Evolutionary conservation across 2,329 filamentous ascomycete genomes (phyloP).

Genomic region (Dothideomycetes sp.): DNA sequence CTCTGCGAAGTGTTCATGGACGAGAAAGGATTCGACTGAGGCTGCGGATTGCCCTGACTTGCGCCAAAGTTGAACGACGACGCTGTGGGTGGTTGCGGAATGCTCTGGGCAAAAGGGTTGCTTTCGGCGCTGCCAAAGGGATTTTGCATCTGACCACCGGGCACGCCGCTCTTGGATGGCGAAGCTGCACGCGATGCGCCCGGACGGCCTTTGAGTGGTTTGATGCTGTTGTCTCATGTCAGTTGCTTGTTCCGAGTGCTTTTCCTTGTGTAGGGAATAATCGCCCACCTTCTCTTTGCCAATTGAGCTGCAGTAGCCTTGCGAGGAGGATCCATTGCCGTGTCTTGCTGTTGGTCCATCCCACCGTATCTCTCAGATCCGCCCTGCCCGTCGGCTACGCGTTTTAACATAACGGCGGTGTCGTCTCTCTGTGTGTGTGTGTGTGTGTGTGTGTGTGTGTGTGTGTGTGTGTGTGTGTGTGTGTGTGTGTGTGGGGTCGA

Average conservation of each 20-base stretch:
- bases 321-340: constrained; percentile 14
- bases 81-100: constrained; percentile 1
- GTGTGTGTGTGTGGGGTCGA: background rate
- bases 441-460: background rate
- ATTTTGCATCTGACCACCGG: background rate
- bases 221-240: constrained; percentile 9
- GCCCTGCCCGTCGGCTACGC: constrained; percentile 15
- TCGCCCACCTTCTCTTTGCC: constrained; percentile 16
- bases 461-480: too few relatives aligned
- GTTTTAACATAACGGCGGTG: constrained; percentile 15
- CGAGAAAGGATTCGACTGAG: constrained; percentile 5
- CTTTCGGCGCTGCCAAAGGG: constrained; percentile 4
- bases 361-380: constrained; percentile 15
- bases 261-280: background rate
- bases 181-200: constrained; percentile 4
- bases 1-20: constrained; percentile 3
- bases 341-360: constrained; percentile 3
- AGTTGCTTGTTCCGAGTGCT: constrained; percentile 4
- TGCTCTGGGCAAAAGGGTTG: constrained; percentile 9
- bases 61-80: constrained; percentile 9
- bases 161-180: constrained; percentile 2
- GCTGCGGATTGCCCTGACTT: background rate
- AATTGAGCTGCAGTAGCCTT: constrained; percentile 17
- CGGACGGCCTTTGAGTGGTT: constrained; percentile 9
- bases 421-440: background rate